These are phyloP conservation scores for Colletotrichum sp. DNA, from an alignment of 2,329 filamentous ascomycete genomes.

Conservation along the genomic window DNA sequence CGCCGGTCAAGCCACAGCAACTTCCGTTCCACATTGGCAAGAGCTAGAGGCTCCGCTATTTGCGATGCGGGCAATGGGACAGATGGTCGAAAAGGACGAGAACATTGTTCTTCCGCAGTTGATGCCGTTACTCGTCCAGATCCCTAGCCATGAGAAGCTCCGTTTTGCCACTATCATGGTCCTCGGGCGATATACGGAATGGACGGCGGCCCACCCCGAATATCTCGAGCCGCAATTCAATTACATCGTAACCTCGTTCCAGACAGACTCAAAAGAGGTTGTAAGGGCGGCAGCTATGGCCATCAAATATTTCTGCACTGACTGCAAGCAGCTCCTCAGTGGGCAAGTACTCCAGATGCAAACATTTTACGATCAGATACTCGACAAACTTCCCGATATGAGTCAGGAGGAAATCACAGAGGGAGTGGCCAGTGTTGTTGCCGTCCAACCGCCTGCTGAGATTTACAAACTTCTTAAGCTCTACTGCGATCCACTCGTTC, in stretches of 20 bases:
- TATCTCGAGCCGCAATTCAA: constrained; percentile 92
- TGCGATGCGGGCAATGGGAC: constrained; percentile 92
- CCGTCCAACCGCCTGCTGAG: constrained; percentile 80
- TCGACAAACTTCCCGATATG: constrained; percentile 81
- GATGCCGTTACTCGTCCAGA: constrained; percentile 91
- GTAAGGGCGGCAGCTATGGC: constrained; percentile 89
- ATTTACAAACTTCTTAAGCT: constrained; percentile 87
- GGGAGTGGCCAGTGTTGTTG: constrained; percentile 90
- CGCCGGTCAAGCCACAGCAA: constrained; percentile 73
- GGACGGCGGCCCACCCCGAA: constrained; percentile 93
- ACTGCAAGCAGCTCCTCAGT: constrained; percentile 87
- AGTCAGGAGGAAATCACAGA: constrained; percentile 98
- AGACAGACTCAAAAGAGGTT: constrained; percentile 87
- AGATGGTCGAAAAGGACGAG: constrained; percentile 93
- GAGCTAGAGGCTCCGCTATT: constrained; percentile 94
- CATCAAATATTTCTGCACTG: constrained; percentile 96
- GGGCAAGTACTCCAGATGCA: constrained; percentile 86
- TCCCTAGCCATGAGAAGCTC: constrained; percentile 96
- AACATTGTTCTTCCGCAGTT: constrained; percentile 86
- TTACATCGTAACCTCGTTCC: constrained; percentile 93
- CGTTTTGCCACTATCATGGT: constrained; percentile 99
- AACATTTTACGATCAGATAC: constrained; percentile 87
- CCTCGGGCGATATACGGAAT: constrained; percentile 94
- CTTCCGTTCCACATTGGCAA: constrained; percentile 92
- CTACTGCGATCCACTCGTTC: constrained; percentile 90